Evolutionary conservation across 2,329 filamentous ascomycete genomes (phyloP).

Genomic region (Aureobasidium vineae): DNA sequence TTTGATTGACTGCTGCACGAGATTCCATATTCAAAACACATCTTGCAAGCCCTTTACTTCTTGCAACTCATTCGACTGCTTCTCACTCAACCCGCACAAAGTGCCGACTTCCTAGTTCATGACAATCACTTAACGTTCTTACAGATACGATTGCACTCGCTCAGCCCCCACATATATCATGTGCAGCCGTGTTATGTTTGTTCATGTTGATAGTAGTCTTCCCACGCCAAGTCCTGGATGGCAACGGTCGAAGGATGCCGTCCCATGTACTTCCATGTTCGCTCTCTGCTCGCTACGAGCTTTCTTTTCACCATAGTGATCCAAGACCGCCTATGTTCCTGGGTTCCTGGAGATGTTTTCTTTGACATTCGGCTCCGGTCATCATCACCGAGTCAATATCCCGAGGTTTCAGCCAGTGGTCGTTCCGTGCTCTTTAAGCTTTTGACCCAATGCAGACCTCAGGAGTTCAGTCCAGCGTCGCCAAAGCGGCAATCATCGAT

Average conservation of each 20-base stretch:
- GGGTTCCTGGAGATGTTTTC: neutral
- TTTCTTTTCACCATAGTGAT: neutral
- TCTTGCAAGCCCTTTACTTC: neutral
- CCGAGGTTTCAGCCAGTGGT: neutral
- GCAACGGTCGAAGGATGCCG: slow-evolving; percentile 12
- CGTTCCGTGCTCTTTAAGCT: slow-evolving; percentile 7
- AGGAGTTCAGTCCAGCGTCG: slow-evolving; percentile 13
- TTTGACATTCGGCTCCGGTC: neutral
- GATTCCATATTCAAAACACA: slow-evolving; percentile 17
- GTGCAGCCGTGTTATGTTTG: neutral
- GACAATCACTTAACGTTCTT: slow-evolving; percentile 8
- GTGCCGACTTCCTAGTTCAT: slow-evolving; percentile 6
- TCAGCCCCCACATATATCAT: slow-evolving; percentile 14
- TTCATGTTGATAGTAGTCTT: neutral
- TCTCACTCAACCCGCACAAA: neutral
- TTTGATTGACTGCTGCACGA: slow-evolving; percentile 20
- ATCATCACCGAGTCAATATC: neutral
- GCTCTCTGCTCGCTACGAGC: slow-evolving; percentile 10
- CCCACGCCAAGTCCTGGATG: neutral
- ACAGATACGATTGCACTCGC: slow-evolving; percentile 11
- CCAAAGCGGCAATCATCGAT: slow-evolving; percentile 3
- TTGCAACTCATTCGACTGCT: neutral
- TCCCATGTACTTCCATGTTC: neutral
- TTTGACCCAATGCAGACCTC: slow-evolving; percentile 17
- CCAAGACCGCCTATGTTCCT: neutral